Evolutionary conservation across 805 yeast species (phyloP).

Genomic region (Candida maris): DNA sequence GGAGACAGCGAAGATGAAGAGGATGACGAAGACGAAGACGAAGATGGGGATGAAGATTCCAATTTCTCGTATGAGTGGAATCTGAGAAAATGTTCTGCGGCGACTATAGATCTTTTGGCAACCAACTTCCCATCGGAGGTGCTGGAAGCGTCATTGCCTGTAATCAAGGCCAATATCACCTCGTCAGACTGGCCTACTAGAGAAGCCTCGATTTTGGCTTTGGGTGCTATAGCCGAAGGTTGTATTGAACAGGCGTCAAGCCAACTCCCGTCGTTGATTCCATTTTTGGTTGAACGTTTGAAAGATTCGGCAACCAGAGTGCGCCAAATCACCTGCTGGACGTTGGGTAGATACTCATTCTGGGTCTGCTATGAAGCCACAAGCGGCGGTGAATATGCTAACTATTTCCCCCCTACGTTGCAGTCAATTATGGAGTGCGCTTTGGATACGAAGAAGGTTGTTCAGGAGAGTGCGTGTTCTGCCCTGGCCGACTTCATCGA

Average conservation of each 20-base stretch:
- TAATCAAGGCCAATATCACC: slow-evolving; percentile 64
- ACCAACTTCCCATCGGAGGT: slow-evolving; percentile 64
- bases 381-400: slow-evolving; percentile 57
- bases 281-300: slow-evolving; percentile 77
- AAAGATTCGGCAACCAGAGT: slow-evolving; percentile 77
- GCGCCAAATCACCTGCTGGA: slow-evolving; percentile 94
- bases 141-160: slow-evolving; percentile 65
- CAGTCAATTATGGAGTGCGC: slow-evolving; percentile 72
- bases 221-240: slow-evolving; percentile 94
- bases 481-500: slow-evolving; percentile 84
- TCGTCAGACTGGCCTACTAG: slow-evolving; percentile 82
- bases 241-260: slow-evolving; percentile 67
- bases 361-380: slow-evolving; percentile 78
- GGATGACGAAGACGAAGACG: slow-evolving; percentile 58
- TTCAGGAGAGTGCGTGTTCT: slow-evolving; percentile 92
- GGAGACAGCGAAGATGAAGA: slow-evolving; percentile 32
- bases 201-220: slow-evolving; percentile 89
- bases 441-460: slow-evolving; percentile 81
- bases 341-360: slow-evolving; percentile 75
- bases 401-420: slow-evolving; percentile 71
- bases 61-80: slow-evolving; percentile 79
- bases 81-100: slow-evolving; percentile 89
- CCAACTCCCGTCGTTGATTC: slow-evolving; percentile 76
- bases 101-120: slow-evolving; percentile 82
- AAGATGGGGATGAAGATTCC: slow-evolving; percentile 69